Evolutionary conservation across 2,329 filamentous ascomycete species (phyloP).

Genomic region (Nemania bipapillata): DNA sequence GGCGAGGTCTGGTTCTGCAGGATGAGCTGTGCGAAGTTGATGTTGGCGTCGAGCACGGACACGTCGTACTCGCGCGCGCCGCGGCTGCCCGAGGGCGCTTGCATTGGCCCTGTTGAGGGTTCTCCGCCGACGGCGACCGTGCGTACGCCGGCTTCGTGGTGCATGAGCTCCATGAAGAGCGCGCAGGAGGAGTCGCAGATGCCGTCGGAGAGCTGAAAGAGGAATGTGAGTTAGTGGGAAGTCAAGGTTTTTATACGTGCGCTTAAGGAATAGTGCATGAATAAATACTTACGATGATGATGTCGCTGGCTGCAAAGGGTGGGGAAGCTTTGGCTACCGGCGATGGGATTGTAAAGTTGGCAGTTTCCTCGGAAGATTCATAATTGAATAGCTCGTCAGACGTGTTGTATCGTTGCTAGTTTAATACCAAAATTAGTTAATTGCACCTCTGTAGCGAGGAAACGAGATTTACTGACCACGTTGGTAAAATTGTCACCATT

Average conservation of each 20-base stretch:
- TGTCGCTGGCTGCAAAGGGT: slow-evolving; percentile 34
- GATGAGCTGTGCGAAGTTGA: background rate
- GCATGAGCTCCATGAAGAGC: slow-evolving; percentile 50
- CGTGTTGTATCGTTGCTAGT: slow-evolving; percentile 9
- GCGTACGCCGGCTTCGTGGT: slow-evolving; percentile 50
- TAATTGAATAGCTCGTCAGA: background rate
- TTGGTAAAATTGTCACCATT: slow-evolving; percentile 37
- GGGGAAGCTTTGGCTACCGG: background rate
- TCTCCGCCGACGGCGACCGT: slow-evolving; percentile 61
- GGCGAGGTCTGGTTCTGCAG: slow-evolving; percentile 1
- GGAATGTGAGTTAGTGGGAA: background rate
- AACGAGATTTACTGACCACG: slow-evolving; percentile 22
- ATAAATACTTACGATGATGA: slow-evolving; percentile 31
- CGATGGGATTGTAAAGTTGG: slow-evolving; percentile 4
- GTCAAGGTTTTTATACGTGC: background rate
- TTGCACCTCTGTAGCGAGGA: background rate
- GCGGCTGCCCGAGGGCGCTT: slow-evolving; percentile 69
- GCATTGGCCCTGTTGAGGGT: slow-evolving; percentile 63
- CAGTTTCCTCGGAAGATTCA: background rate
- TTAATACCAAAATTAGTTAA: background rate
- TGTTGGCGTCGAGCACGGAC: slow-evolving; percentile 6
- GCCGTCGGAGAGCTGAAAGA: slow-evolving; percentile 46
- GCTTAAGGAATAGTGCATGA: background rate
- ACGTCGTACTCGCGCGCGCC: slow-evolving; percentile 56
- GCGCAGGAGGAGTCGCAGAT: slow-evolving; percentile 50